Evolutionary conservation across 495 filamentous ascomycete genomes (phyloP).

Genomic region (Aspergillus wentii): DNA sequence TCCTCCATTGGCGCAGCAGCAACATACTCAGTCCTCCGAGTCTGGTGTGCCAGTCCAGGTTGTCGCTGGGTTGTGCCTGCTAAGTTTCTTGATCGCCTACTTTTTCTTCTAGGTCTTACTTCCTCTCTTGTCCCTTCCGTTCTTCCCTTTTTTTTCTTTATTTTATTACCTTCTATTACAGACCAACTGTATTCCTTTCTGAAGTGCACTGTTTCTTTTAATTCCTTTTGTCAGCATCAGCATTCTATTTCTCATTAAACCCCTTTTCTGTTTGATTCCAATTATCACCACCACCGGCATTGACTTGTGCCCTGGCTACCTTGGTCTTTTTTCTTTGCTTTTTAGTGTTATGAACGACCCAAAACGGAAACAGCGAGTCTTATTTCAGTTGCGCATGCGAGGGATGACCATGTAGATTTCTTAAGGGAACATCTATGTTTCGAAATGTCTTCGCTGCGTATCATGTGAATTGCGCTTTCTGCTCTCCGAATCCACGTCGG

Average conservation of each 20-base stretch:
- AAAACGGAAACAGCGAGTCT: slow-evolving; percentile 6
- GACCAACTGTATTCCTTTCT: slow-evolving; percentile 21
- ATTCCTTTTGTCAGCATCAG: slow-evolving; percentile 13
- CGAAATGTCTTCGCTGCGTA: background rate
- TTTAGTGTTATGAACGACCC: slow-evolving; percentile 7
- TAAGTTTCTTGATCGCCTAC: slow-evolving; percentile 90
- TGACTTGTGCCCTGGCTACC: background rate
- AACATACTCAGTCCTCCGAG: slow-evolving; percentile 40
- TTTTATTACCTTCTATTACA: slow-evolving; percentile 9
- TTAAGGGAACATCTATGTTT: too few relatives aligned
- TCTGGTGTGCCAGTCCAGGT: slow-evolving; percentile 84
- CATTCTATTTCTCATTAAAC: slow-evolving; percentile 11
- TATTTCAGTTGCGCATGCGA: background rate
- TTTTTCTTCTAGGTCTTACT: slow-evolving; percentile 95
- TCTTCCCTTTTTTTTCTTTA: slow-evolving; percentile 14
- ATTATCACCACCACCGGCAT: background rate
- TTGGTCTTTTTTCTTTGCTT: slow-evolving; percentile 8
- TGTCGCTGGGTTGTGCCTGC: slow-evolving; percentile 75
- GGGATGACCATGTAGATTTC: background rate
- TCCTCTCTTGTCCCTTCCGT: slow-evolving; percentile 15
- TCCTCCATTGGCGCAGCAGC: slow-evolving; percentile 42
- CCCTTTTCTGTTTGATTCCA: slow-evolving; percentile 8
- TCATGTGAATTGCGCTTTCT: too few relatives aligned
- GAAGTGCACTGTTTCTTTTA: slow-evolving; percentile 14
- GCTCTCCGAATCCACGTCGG: too few relatives aligned